Evolutionary conservation across 208 protist genomes (phyloP), one percentile per base, ranked within the genome.

Genomic region (Leishmania arabica): DNA sequence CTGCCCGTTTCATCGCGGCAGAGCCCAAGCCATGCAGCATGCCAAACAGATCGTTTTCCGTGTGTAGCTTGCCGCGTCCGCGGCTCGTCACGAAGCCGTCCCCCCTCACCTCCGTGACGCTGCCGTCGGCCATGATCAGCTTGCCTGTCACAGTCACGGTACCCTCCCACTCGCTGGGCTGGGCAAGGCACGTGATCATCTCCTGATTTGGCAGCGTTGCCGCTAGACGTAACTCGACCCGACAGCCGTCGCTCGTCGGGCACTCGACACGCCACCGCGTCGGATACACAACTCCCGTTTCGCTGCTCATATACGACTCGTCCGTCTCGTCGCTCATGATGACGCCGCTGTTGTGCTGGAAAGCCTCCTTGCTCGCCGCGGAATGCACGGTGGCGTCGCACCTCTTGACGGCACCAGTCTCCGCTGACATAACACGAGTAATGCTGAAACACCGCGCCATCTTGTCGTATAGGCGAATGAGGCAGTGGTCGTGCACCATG

Each of bases 161-260:
- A 17, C 91, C 91, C 53, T 91, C 79, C 89, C 89, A 95, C 70
- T 81, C 64, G 76, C 89, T 91, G 19, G 89, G 91, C 81, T 89
- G 75, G 56, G 85, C 84, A 19, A 83, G 53, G 51, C 76, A 70
- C 37, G 88, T 93, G 78, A 83, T 85, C 75, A 93, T 86, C 84
- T 95, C 89, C 77, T 95, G 91, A 42, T 89, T 75, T 2, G 81
- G 78, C 68, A 95, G 83, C 42, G 78, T 84, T 13, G 82, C 88
- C 49, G 72, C 78, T 13, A 95, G 42, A 31, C 49, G 66, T 40
- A 91, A 75, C 80, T 90, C 85, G 11, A 88, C 27, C n/a, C 71
- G 74, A 1, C 66, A 76, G 40, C 77, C 86, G 19, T 91, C 81
- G 34, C 75, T 64, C 53, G 82, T 84, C 3, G 88, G 89, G 19